Evolutionary conservation across 2,329 filamentous ascomycete genomes (phyloP), one percentile per base, ranked within the genome.

Genomic region (Diaporthe aspalathi): DNA sequence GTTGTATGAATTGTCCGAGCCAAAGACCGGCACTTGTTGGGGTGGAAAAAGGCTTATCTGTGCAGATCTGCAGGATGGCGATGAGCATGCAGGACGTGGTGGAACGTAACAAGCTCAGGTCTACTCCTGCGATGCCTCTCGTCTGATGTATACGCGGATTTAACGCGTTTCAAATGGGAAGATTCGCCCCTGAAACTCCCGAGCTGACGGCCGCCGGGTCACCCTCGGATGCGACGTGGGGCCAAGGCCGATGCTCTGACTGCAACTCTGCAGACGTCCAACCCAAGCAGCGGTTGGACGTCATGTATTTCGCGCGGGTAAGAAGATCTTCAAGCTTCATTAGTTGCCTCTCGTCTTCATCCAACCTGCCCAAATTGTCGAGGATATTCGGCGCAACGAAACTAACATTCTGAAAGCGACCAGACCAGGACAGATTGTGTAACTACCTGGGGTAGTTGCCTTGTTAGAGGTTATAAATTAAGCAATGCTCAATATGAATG

Each of bases 281-380:
- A n/a, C 35, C 22, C 52, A 54, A 54, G 52, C 17, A 35, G 29
- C 52, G 20, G 35, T 1, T 32, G 29, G n/a, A 38, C 7, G 3
- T 9, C 22, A n/a, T 17, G 32, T 38, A 9, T 20, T 6, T 20
- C n/a, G 11, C n/a, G 17, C 1, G 8, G 53, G 38, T 6, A 12
- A 38, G 2, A 9, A 38, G 9, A 2, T 38, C 38, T 56, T 38
- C 53, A 38, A 35, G 29, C 8, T 0, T 4, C 32, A 38, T 35
- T n/a, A 20, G 32, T 56, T 4, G 38, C 7, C 3, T 14, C 32
- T 38, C 5, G 20, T 17, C 20, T 16, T 29, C 11, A 5, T 49
- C 57, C 43, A 63, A n/a, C 27, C 24, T 11, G 57, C 57, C 57
- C 57, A 63, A 2, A 40, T 27, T 11, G 57, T 63, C 27, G 57